Percentiles rank a stretch among this genome's conserved stretches.
Evolutionary conservation across 202 grass and related monocot species (phyloP).

Genomic region (Cymbopogon flexuosus): DNA sequence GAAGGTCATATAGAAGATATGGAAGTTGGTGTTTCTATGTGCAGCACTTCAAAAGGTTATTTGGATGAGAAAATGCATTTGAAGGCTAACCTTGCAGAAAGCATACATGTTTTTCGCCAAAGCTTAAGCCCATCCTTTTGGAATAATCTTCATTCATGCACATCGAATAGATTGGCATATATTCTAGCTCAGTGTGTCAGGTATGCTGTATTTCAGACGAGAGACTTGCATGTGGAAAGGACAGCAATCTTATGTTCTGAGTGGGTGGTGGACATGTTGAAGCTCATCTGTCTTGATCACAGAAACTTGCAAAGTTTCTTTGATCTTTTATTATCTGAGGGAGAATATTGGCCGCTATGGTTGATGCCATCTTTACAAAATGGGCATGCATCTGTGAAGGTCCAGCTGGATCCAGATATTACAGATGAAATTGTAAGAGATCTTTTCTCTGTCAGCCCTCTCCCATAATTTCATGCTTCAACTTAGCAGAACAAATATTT

Average conservation of each 20-base stretch:
- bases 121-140: conserved; percentile 60
- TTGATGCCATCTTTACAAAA: conserved; percentile 43
- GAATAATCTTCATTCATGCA: conserved; percentile 46
- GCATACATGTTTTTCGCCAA: conserved; percentile 48
- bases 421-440: conserved; percentile 44
- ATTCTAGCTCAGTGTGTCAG: conserved; percentile 75
- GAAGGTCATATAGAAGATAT: conserved; percentile 27
- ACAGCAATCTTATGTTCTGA: conserved; percentile 53
- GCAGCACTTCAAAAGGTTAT: conserved; percentile 19
- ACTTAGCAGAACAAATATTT: not conserved
- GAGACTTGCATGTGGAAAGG: conserved; percentile 30
- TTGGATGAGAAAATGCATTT: conserved; percentile 29
- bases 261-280: conserved; percentile 63
- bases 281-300: conserved; percentile 49
- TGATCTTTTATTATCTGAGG: conserved; percentile 62
- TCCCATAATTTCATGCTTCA: not conserved
- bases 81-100: conserved; percentile 50
- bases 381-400: conserved; percentile 28
- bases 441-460: not conserved
- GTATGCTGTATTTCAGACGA: conserved; percentile 58
- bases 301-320: conserved; percentile 58
- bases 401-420: conserved; percentile 31
- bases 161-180: conserved; percentile 46
- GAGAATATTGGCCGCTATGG: conserved; percentile 78
- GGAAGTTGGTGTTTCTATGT: conserved; percentile 14